A percentile compares a stretch with the other conserved stretches of the same genome.
Evolutionary conservation across 306 rosid genomes (phyloP).

Genomic region (Trifolium subterraneum): DNA sequence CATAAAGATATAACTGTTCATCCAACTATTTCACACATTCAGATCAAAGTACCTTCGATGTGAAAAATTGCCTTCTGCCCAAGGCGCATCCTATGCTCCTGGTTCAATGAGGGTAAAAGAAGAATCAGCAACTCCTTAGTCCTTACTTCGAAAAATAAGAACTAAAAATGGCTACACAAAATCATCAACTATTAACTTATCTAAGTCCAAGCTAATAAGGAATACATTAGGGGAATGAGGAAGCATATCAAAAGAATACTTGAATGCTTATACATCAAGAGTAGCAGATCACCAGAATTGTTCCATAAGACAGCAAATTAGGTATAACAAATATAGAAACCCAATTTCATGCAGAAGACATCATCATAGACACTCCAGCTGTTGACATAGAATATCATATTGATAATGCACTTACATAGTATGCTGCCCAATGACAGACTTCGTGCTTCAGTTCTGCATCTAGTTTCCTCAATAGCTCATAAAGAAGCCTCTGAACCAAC

Average conservation of each 20-base stretch:
- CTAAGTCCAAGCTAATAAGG: constrained; percentile 19
- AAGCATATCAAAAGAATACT: background rate
- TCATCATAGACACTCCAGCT: constrained; percentile 15
- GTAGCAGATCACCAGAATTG: constrained; percentile 1
- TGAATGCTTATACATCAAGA: constrained; percentile 12
- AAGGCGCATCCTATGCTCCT: constrained; percentile 96
- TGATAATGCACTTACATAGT: constrained; percentile 70
- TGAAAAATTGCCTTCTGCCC: constrained; percentile 98
- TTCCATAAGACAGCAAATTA: constrained; percentile 7
- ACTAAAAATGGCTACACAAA: constrained; percentile 2
- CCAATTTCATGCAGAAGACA: background rate
- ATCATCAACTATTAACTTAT: constrained; percentile 8
- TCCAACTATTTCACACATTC: constrained; percentile 7
- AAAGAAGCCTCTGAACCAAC: constrained; percentile 78
- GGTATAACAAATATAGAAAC: background rate
- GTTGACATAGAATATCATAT: constrained; percentile 10
- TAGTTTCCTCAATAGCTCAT: constrained; percentile 77
- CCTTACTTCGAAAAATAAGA: background rate
- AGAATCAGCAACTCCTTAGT: constrained; percentile 33
- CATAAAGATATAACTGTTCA: constrained; percentile 11
- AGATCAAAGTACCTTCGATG: constrained; percentile 71
- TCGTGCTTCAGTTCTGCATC: constrained; percentile 94
- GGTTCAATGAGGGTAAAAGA: constrained; percentile 36
- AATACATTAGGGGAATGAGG: background rate
- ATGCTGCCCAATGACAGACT: constrained; percentile 97